phyloP scores from a whole-genome alignment of 2,329 filamentous ascomycete species.

The Hortaea werneckii region DNA sequence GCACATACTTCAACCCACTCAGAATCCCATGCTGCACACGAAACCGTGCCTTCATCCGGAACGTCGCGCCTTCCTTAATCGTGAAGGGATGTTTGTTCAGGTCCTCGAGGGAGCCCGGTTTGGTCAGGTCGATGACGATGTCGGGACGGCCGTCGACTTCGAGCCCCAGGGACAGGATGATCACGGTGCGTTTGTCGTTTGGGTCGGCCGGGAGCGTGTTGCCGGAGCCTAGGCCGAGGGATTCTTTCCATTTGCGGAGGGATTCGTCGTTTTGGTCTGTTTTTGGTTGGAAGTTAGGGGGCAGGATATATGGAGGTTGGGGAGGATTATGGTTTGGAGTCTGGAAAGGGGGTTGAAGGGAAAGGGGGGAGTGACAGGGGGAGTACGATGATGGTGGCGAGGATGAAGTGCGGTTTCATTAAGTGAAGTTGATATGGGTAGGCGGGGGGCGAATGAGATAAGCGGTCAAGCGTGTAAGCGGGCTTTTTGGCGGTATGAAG shows the following conservation, averaged over 20 bases:
- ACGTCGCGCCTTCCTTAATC: constrained; percentile 90
- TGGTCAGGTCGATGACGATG: constrained; percentile 78
- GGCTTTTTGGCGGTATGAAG: too few species aligned
- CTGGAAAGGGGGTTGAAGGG: background rate
- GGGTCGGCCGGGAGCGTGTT: constrained; percentile 37
- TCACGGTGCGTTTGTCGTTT: constrained; percentile 78
- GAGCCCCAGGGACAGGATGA: constrained; percentile 84
- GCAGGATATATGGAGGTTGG: background rate
- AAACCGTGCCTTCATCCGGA: constrained; percentile 91
- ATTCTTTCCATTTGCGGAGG: constrained; percentile 94
- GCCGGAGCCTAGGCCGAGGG: constrained; percentile 69
- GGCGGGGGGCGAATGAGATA: background rate
- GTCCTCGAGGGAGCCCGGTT: constrained; percentile 59
- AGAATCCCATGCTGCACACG: constrained; percentile 95
- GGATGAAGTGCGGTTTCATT: background rate
- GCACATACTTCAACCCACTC: constrained; percentile 89
- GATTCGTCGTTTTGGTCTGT: constrained; percentile 73
- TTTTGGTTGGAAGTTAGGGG: too few species aligned
- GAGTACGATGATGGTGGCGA: background rate
- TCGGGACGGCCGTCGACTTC: constrained; percentile 70
- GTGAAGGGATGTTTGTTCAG: constrained; percentile 91
- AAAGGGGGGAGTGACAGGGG: background rate
- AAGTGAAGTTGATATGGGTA: background rate
- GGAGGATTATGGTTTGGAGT: background rate
- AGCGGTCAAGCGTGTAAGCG: background rate